These are phyloP conservation scores for Stramenopiles sp. DNA, from an alignment of 352 stramenopile genomes.

Conservation along the genomic window DNA sequence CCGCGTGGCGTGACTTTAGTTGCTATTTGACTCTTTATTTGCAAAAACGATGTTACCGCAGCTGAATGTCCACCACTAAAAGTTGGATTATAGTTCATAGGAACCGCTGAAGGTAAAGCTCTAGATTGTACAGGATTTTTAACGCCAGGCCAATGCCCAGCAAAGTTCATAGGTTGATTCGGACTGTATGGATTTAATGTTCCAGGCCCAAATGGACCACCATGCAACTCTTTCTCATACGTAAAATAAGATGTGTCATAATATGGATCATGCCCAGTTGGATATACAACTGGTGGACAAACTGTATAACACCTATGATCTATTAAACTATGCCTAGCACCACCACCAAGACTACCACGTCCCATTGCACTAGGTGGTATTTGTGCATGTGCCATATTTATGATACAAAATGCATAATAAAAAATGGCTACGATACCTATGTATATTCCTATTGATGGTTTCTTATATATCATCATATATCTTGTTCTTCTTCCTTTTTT, in stretches of 20 bases:
- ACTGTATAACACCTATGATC: background rate
- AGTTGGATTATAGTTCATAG: too few relatives aligned
- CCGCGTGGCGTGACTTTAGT: background rate
- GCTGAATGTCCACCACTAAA: background rate
- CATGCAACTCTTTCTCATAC: background rate
- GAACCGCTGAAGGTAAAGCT: too few relatives aligned
- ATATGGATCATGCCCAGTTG: background rate
- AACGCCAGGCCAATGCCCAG: background rate
- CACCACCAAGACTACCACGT: too few relatives aligned
- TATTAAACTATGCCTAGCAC: too few relatives aligned
- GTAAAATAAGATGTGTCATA: background rate
- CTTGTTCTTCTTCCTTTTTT: too few relatives aligned
- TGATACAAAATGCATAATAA: too few relatives aligned
- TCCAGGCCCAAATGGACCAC: background rate
- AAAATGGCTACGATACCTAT: too few relatives aligned
- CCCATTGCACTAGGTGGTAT: too few relatives aligned
- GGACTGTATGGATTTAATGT: background rate
- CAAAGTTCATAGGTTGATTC: background rate
- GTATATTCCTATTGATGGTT: too few relatives aligned
- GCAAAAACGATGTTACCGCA: background rate
- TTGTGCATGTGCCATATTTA: too few relatives aligned
- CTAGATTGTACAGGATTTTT: background rate
- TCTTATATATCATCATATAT: too few relatives aligned
- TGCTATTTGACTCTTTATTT: background rate
- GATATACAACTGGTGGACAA: background rate